Base-by-base conservation (phyloP, 306 rosid genomes). In the Notholithocarpus densiflorus region DNA sequence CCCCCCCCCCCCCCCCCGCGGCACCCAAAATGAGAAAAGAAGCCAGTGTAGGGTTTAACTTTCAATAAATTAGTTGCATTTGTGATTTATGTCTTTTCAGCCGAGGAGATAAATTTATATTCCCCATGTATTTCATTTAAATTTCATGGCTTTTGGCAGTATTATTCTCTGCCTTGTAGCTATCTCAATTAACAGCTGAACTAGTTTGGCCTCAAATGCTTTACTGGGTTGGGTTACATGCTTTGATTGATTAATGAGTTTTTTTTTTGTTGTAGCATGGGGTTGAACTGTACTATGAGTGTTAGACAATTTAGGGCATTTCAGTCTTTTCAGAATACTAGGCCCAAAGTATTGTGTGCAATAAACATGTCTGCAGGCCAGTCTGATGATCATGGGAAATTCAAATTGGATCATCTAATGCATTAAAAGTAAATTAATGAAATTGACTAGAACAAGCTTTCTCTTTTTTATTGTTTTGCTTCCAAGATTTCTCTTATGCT, bases 291-390 rank as follows among this genome's bases (percentile, higher is more conserved):
- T 74, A 34, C 73, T 71, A 68, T 52, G 75, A 78, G 83, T 77
- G 75, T 75, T 69, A 88, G 81, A 68, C 80, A 86, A 23, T 80
- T 65, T 59, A 60, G 56, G 75, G 61, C 79, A 75, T 80, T 75
- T 68, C 83, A 17, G 75, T n/a, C n/a, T n/a, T n/a, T n/a, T n/a
- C n/a, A n/a, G n/a, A 89, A 85, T 71, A 78, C 59, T 72, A 10
- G 74, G 72, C 74, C 80, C 45, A 80, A 77, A 40, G 56, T 87
- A n/a, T n/a, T n/a, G n/a, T n/a, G n/a, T n/a, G n/a, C n/a, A n/a
- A n/a, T n/a, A n/a, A n/a, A n/a, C n/a, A n/a, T n/a, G n/a, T n/a
- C n/a, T n/a, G n/a, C n/a, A n/a, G n/a, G n/a, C n/a, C n/a, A n/a
- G n/a, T n/a, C n/a, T n/a, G n/a, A n/a, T n/a, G n/a, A n/a, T n/a